Conservation (phyloP, 2,329 filamentous ascomycete genomes). For the Aspergillus costaricaensis region DNA sequence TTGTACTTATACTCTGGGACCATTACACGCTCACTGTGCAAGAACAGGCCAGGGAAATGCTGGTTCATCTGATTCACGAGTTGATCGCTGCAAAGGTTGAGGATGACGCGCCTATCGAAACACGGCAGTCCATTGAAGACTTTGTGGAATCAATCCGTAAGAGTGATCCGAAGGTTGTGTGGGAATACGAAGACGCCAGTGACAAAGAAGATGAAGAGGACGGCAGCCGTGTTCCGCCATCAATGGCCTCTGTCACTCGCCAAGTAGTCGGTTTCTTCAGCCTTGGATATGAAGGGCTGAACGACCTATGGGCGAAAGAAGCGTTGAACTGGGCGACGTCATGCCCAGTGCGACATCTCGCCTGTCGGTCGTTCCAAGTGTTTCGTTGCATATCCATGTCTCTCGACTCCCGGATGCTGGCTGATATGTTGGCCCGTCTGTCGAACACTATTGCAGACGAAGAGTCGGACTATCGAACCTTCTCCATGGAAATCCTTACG, state of each 20-base stretch:
- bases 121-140: constrained; percentile 77
- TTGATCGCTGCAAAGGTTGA: constrained; percentile 79
- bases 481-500: constrained; percentile 96
- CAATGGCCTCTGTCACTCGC: constrained; percentile 82
- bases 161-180: constrained; percentile 81
- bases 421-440: constrained; percentile 91
- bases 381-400: constrained; percentile 92
- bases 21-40: constrained; percentile 94
- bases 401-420: constrained; percentile 89
- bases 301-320: constrained; percentile 86
- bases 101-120: constrained; percentile 66
- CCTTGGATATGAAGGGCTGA: constrained; percentile 79
- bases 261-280: constrained; percentile 85
- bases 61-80: constrained; percentile 96
- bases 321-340: constrained; percentile 95
- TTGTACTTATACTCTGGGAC: constrained; percentile 93
- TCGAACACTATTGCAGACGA: constrained; percentile 98
- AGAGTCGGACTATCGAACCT: constrained; percentile 89
- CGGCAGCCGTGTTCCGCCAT: constrained; percentile 76
- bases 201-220: constrained; percentile 71
- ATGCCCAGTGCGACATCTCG: constrained; percentile 90
- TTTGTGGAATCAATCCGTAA: constrained; percentile 84
- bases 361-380: constrained; percentile 95
- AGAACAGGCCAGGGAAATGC: constrained; percentile 95
- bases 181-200: constrained; percentile 92